Evolutionary conservation across 192 early-diverging fungal genomes (phyloP).

Genomic region (Irineochytrium annulatum): DNA sequence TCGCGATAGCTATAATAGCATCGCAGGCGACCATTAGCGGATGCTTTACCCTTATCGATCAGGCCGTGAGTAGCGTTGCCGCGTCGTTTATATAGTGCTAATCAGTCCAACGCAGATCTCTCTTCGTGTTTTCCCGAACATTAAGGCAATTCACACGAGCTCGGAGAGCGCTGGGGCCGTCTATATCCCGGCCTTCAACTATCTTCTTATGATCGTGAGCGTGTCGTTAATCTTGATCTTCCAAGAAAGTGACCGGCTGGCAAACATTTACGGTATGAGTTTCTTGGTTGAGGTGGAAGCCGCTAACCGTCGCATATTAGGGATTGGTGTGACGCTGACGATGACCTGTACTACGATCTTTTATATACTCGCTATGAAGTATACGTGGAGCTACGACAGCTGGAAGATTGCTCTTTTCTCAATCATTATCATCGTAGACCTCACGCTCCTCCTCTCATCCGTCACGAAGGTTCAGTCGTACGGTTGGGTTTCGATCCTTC

Average conservation of each 20-base stretch:
- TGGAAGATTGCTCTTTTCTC: constrained; percentile 26
- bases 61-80: constrained; percentile 27
- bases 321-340: constrained; percentile 31
- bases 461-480: constrained; percentile 23
- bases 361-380: constrained; percentile 33
- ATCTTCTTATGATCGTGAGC: constrained; percentile 34
- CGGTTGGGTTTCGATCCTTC: constrained; percentile 34
- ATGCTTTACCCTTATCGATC: constrained; percentile 49
- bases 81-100: background rate
- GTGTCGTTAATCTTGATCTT: constrained; percentile 39
- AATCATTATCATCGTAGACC: constrained; percentile 24
- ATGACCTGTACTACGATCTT: constrained; percentile 35
- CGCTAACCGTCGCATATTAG: background rate
- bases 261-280: constrained; percentile 43
- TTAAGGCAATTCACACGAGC: constrained; percentile 41
- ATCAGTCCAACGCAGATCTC: constrained; percentile 33
- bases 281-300: constrained; percentile 6
- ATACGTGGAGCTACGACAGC: constrained; percentile 24
- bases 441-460: constrained; percentile 27
- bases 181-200: constrained; percentile 52
- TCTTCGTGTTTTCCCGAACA: constrained; percentile 41
- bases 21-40: constrained; percentile 55
- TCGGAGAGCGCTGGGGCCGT: constrained; percentile 29
- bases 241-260: constrained; percentile 29
- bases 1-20: constrained; percentile 45